Base-by-base conservation (phyloP, 352 stramenopile species). In the Elongisporangium anandrum region DNA sequence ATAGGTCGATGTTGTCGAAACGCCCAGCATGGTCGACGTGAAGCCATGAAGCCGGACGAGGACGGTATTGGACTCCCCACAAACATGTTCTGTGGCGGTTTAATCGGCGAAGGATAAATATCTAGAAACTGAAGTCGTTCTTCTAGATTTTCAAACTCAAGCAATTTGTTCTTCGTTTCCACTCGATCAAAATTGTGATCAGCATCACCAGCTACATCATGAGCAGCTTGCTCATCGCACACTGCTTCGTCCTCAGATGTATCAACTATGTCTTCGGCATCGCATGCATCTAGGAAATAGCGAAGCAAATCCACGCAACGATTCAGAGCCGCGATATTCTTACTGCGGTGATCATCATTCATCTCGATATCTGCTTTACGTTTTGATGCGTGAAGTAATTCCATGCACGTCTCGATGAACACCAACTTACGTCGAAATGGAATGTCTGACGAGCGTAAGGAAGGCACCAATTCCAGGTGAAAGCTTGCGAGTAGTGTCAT, bases 31-130 rank as follows among this genome's bases (percentile, higher is more conserved):
- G 81, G 79, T 23, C 77, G 73, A 50, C 77, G 75, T 22, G 67
- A 65, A 3, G 66, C 59, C 17, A 48, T 68, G 39, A 71, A 69
- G 17, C 59, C 39, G 23, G 15, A 47, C 3, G 34, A 45, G 34
- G 34, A 45, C 4, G 13, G 34, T 45, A 45, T 12, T 45, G 34
- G 34, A 17, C 34, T 26, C 19, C 34, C 21, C 16, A 53, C 29
- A 34, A 23, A 29, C 48, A n/a, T 52, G 41, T 17, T 77, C 52
- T 23, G 65, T 13, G 26, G 13, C 3, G 78, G 64, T 52, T 89
- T 91, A 73, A 91, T 79, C 0, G 81, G 81, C 3, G 81, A 91
- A 12, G 81, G 81, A 50, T 75, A 89, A 4, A 85, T 73, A 3
- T 89, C 77, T 4, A 91, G 51, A 29, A 73, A 69, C 12, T 71